These are phyloP conservation scores for Ilex asprella DNA, from an alignment of 257 asterid species.

Conservation along the genomic window DNA sequence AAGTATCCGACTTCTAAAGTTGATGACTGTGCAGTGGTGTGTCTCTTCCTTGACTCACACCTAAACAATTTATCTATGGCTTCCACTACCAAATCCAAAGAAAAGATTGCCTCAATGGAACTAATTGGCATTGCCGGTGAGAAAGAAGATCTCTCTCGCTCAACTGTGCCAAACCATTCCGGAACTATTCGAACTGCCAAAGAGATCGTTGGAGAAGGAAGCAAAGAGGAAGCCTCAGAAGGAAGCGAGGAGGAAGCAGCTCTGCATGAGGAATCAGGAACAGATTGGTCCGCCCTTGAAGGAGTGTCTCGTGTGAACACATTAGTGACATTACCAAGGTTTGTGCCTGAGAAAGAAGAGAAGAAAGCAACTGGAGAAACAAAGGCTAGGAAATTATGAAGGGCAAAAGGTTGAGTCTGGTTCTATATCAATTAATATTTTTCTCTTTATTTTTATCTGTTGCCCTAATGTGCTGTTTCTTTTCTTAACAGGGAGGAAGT, in stretches of 20 bases:
- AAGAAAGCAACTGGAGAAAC: slow-evolving; percentile 31
- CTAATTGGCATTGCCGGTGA: slow-evolving; percentile 14
- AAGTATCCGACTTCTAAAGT: slow-evolving; percentile 80
- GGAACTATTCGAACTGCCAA: slow-evolving; percentile 25
- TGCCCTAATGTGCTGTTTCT: slow-evolving; percentile 21
- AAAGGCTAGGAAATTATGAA: slow-evolving; percentile 31
- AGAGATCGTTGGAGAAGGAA: slow-evolving; percentile 17
- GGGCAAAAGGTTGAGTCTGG: slow-evolving; percentile 18
- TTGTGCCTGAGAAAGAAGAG: slow-evolving; percentile 43
- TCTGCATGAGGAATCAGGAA: slow-evolving; percentile 26
- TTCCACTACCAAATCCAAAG: slow-evolving; percentile 28
- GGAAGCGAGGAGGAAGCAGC: slow-evolving; percentile 17
- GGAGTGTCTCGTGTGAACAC: slow-evolving; percentile 78
- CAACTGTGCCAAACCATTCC: slow-evolving; percentile 21
- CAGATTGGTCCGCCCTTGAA: slow-evolving; percentile 69
- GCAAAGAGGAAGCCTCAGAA: slow-evolving; percentile 30
- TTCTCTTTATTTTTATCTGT: neutral
- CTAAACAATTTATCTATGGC: slow-evolving; percentile 26
- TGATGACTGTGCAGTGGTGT: slow-evolving; percentile 77
- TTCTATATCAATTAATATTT: slow-evolving; percentile 1
- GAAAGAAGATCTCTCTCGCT: slow-evolving; percentile 12
- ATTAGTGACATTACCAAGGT: slow-evolving; percentile 65
- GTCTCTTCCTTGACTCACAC: slow-evolving; percentile 60
- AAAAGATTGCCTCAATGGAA: slow-evolving; percentile 21
- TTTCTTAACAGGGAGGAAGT: slow-evolving; percentile 5